These are phyloP conservation scores for Mortierella sp. DNA, from an alignment of 371 early-diverging fungal genomes.

Conservation along the genomic window DNA sequence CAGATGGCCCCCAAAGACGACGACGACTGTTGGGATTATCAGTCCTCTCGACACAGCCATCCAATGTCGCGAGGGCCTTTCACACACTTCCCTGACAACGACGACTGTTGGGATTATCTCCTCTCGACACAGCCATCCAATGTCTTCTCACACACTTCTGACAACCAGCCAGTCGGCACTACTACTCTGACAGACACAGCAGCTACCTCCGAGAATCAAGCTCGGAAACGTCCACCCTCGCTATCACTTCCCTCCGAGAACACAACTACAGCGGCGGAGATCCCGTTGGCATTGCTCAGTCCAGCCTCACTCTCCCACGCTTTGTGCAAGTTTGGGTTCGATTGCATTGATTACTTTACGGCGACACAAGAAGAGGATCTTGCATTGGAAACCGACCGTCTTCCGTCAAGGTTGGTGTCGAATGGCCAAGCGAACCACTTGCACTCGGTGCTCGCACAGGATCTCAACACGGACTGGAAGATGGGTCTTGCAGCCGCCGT, in stretches of 20 bases:
- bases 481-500: slow-evolving; percentile 22
- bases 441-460: too few species aligned
- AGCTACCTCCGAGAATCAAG: neutral
- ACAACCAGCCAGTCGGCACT: neutral
- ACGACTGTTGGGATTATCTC: slow-evolving; percentile 39
- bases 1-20: slow-evolving; percentile 43
- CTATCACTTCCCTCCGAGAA: slow-evolving; percentile 8
- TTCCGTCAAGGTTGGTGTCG: neutral
- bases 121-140: slow-evolving; percentile 26
- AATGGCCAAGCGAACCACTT: too few species aligned
- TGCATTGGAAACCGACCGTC: neutral
- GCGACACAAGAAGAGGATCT: slow-evolving; percentile 33
- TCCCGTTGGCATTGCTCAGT: slow-evolving; percentile 8
- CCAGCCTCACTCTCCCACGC: slow-evolving; percentile 42
- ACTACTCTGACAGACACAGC: neutral
- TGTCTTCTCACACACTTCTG: slow-evolving; percentile 14
- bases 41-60: slow-evolving; percentile 29
- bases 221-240: slow-evolving; percentile 1
- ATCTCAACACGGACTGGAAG: too few species aligned
- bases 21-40: slow-evolving; percentile 40
- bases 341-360: slow-evolving; percentile 48
- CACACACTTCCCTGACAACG: slow-evolving; percentile 11
- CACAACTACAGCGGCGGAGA: too few species aligned
- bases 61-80: slow-evolving; percentile 15
- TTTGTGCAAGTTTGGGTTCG: slow-evolving; percentile 40